phyloP scores from a whole-genome alignment of 371 early-diverging fungal genomes.

The Mortierella sp. region DNA sequence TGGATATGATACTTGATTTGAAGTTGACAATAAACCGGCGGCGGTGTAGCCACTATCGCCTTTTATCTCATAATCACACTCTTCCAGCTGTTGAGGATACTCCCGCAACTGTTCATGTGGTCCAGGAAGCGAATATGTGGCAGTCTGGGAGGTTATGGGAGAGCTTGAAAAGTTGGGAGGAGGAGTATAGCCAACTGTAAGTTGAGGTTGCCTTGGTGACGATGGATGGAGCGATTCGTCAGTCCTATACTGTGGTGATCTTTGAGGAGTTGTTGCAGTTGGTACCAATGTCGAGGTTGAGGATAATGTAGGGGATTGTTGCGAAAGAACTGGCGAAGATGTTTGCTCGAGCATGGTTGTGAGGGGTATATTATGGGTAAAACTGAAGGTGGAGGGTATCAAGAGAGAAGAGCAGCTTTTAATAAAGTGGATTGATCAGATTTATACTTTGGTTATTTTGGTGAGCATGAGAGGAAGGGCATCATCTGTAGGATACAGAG shows the following conservation, averaged over 20 bases:
- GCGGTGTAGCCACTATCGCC: no score
- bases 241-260: background rate
- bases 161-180: constrained; percentile 1
- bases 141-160: background rate
- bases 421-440: no score
- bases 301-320: no score
- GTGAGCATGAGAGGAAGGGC: no score
- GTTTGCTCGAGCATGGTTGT: background rate
- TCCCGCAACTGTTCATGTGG: background rate
- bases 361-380: no score
- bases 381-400: no score
- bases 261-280: background rate
- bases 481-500: no score
- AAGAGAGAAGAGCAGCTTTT: no score
- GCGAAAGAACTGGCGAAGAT: no score
- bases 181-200: background rate
- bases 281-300: no score
- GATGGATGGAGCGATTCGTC: background rate
- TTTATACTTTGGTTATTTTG: no score
- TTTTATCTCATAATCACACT: no score
- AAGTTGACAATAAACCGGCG: background rate
- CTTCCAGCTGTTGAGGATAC: background rate
- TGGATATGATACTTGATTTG: background rate
- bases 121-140: background rate
- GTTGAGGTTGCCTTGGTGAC: background rate